Conservation (phyloP, 2,329 filamentous ascomycete genomes). For the Monosporascus sp. region DNA sequence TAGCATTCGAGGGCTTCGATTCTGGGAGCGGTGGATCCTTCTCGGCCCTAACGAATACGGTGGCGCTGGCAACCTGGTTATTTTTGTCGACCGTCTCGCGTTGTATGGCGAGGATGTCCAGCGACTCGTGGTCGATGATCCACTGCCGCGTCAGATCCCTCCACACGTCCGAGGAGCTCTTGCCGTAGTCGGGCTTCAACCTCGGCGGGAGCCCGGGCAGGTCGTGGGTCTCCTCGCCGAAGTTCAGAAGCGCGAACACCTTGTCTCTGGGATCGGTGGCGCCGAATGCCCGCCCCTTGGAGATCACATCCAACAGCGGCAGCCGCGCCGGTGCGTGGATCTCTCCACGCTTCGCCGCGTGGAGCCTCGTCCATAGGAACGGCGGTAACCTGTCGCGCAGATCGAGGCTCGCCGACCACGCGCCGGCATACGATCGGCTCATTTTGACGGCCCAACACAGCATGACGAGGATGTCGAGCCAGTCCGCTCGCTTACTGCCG, state of each 20-base stretch:
- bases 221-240: conserved; percentile 1
- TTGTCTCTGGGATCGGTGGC: conserved; percentile 3
- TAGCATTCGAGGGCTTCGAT: background rate
- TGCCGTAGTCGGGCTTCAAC: conserved; percentile 3
- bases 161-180: conserved; percentile 1
- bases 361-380: conserved; percentile 1
- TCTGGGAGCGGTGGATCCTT: background rate
- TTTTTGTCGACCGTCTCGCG: conserved; percentile 2
- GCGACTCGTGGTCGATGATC: conserved; percentile 1
- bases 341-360: background rate
- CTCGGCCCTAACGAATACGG: background rate
- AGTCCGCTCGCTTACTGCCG: background rate
- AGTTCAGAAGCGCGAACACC: conserved; percentile 2
- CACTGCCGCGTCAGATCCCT: conserved; percentile 3
- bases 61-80: conserved; percentile 1
- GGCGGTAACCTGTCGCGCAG: background rate
- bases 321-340: background rate
- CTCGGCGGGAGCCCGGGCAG: background rate
- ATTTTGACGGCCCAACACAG: conserved; percentile 1
- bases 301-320: conserved; percentile 1
- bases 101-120: conserved; percentile 1
- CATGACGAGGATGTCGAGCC: conserved; percentile 2
- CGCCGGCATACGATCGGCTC: background rate
- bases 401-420: background rate
- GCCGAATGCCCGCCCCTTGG: conserved; percentile 1